Conservation (phyloP, 805 yeast species). For the Yarrowia sp. region DNA sequence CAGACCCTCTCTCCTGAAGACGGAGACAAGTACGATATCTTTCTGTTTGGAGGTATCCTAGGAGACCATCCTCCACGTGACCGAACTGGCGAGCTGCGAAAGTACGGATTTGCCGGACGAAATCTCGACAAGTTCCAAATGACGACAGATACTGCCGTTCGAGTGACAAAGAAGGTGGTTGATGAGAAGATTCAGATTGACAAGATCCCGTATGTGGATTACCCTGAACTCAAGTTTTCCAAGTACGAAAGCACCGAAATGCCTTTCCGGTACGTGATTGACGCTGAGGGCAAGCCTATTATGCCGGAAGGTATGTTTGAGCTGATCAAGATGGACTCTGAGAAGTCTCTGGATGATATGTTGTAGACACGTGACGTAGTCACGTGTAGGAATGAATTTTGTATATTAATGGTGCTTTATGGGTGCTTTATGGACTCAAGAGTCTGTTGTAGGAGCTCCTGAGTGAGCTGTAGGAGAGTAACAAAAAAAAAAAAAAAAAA, state of each 20-base stretch:
- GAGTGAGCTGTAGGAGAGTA: no score
- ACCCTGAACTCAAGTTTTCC: slow-evolving; percentile 87
- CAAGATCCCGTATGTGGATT: slow-evolving; percentile 80
- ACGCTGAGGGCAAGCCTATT: slow-evolving; percentile 63
- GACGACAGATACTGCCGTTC: slow-evolving; percentile 97
- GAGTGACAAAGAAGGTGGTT: slow-evolving; percentile 83
- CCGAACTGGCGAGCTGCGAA: slow-evolving; percentile 86
- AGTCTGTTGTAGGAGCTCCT: no score
- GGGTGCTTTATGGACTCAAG: no score
- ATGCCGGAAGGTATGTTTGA: slow-evolving; percentile 90
- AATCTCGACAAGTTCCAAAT: slow-evolving; percentile 85
- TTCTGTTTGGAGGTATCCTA: slow-evolving; percentile 93
- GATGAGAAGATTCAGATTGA: slow-evolving; percentile 58
- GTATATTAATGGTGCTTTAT: neutral
- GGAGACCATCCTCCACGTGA: slow-evolving; percentile 89
- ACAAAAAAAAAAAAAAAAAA: no score
- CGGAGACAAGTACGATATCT: slow-evolving; percentile 65
- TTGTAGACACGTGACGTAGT: slow-evolving; percentile 26
- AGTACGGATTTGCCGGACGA: slow-evolving; percentile 83
- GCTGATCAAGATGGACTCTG: slow-evolving; percentile 80
- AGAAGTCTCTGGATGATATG: slow-evolving; percentile 53
- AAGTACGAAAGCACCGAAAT: slow-evolving; percentile 92
- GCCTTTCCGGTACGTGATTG: slow-evolving; percentile 91
- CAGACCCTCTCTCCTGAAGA: slow-evolving; percentile 74
- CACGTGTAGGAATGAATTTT: neutral